These are phyloP conservation scores for Aspergillus phoenicis DNA, from an alignment of 2,329 filamentous ascomycete species.

Conservation along the genomic window DNA sequence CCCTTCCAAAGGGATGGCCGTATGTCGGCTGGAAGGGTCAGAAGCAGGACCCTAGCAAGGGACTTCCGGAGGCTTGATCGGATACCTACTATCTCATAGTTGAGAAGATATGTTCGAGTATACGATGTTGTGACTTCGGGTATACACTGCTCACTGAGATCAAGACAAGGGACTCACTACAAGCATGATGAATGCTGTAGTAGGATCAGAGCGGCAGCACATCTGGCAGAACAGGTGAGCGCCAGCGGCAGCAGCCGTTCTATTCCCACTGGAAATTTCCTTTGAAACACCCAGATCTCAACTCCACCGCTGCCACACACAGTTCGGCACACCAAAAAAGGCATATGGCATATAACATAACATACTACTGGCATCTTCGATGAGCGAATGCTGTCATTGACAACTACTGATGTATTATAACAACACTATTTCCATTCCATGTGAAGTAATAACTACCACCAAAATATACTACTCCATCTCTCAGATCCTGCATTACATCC, in stretches of 20 bases:
- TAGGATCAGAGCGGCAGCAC: not conserved
- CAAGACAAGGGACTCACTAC: not conserved
- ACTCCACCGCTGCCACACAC: not conserved
- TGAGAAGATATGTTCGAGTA: not conserved
- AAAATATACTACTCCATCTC: not conserved
- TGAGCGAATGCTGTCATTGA: not conserved
- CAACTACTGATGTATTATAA: not conserved
- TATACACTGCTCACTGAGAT: not conserved
- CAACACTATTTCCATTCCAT: not conserved
- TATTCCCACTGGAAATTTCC: not conserved
- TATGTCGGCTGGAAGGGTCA: conserved; percentile 55
- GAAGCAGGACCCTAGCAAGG: conserved; percentile 36
- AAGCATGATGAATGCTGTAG: too few species aligned
- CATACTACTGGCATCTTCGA: not conserved
- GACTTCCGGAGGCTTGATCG: conserved; percentile 34
- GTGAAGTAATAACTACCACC: not conserved
- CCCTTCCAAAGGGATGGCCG: conserved; percentile 65
- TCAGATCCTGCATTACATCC: not conserved
- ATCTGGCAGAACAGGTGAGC: not conserved
- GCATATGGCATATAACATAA: too few species aligned
- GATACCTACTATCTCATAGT: not conserved
- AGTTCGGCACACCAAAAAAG: not conserved
- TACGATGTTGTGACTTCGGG: not conserved
- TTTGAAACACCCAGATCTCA: not conserved
- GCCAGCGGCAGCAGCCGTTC: not conserved